Evolutionary conservation across 495 filamentous ascomycete genomes (phyloP).

Genomic region (Penicillium diatomitis): DNA sequence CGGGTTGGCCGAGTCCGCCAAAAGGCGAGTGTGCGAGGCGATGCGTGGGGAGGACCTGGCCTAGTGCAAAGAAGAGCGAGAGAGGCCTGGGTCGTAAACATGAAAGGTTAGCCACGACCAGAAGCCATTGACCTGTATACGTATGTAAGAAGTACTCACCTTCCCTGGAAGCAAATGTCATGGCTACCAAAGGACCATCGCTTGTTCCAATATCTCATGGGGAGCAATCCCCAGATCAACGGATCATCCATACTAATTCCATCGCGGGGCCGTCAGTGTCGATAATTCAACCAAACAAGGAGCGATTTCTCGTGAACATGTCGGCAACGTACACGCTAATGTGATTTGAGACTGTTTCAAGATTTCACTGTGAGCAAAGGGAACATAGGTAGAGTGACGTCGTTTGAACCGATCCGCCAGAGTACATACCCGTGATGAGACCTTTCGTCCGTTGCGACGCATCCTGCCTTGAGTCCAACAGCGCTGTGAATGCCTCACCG

Average conservation of each 20-base stretch:
- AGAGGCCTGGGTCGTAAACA: conserved; percentile 30
- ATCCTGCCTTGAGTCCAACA: conserved; percentile 65
- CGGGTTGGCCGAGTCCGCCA: conserved; percentile 77
- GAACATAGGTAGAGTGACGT: neutral
- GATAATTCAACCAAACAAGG: neutral
- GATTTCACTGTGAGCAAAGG: conserved; percentile 6
- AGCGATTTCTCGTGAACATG: conserved; percentile 5
- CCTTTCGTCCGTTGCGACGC: conserved; percentile 60
- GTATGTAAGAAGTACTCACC: conserved; percentile 12
- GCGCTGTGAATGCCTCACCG: conserved; percentile 61
- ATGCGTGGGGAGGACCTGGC: conserved; percentile 85
- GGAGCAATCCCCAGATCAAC: conserved; percentile 81
- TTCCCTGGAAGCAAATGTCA: conserved; percentile 68
- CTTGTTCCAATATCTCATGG: conserved; percentile 61
- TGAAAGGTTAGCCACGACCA: neutral
- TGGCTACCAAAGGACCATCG: conserved; percentile 84
- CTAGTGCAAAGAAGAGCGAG: conserved; percentile 68
- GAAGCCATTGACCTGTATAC: neutral
- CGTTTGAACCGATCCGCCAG: neutral
- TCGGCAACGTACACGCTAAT: conserved; percentile 78
- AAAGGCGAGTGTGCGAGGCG: conserved; percentile 60
- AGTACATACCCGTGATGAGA: conserved; percentile 67
- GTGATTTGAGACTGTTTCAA: conserved; percentile 75
- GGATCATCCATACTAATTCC: conserved; percentile 79
- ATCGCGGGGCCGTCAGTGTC: conserved; percentile 23